Evolutionary conservation across 2,329 filamentous ascomycete species (phyloP), one percentile per base, ranked within the genome.

Genomic region (Neofusicoccum parvum): DNA sequence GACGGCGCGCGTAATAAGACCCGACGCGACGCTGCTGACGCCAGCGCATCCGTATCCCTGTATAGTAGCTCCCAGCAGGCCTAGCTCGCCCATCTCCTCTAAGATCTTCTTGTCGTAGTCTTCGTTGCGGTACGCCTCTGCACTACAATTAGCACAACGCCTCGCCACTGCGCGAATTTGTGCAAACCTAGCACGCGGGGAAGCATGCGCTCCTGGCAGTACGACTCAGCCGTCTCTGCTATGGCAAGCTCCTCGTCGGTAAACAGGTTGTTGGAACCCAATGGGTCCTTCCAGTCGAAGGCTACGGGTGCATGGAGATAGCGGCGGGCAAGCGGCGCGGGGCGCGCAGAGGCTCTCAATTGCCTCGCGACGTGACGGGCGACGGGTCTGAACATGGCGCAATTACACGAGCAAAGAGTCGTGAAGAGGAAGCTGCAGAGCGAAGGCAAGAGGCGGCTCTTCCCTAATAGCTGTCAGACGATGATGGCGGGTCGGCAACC

Each of bases 221-320:
- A 99, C 67, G 92, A 87, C 79, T 96, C 91, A 39, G 94, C 94
- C 5, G 92, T 96, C 72, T 97, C 92, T 48, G 90, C 85, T 70
- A 99, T 94, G 14, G 94, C 92, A 69, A 92, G 76, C 79, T 99
- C 95, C 67, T 99, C 95, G 70, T 96, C 92, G 0, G 93, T 97
- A 73, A 93, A 86, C 50, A 97, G 80, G 73, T 88, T 90, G 72
- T 88, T 88, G 41, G 89, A 84, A 32, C 85, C 86, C 66, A 99
- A 83, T 20, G 95, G 94, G 75, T 99, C 95, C 76, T 95, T 87
- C 94, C 95, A 99, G 77, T 96, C 88, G 78, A 97, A 98, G 4
- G 77, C 64, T 32, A 77, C 77, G 36, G 80, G 79, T 39, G 81
- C 72, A 67, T 78, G 79, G 15, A 79, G 73, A 73, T 79, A 72